These are phyloP conservation scores for Corinectria fuckeliana DNA, from an alignment of 2,329 filamentous ascomycete species.

Conservation along the genomic window DNA sequence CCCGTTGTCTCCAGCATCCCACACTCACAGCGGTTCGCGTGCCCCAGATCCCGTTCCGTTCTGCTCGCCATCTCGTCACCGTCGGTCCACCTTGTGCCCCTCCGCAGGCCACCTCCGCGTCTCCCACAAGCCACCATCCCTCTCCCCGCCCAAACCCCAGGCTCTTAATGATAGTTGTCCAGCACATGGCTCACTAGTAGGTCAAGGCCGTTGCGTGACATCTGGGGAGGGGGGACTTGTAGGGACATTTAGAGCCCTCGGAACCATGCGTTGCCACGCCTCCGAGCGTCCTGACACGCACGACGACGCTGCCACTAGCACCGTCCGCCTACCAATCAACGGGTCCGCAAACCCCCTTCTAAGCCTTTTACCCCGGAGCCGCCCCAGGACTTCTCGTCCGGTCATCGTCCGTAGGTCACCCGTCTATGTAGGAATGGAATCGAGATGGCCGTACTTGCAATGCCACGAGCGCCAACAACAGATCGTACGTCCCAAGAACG, in stretches of 20 bases:
- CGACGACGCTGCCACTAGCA: not conserved
- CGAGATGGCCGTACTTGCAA: constrained; percentile 26
- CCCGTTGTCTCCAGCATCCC: not conserved
- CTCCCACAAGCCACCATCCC: constrained; percentile 13
- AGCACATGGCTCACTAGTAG: constrained; percentile 17
- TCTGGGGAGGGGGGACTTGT: not conserved
- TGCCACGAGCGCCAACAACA: constrained; percentile 19
- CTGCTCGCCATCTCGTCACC: constrained; percentile 7
- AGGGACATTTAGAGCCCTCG: not conserved
- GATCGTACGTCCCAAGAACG: too few relatives aligned
- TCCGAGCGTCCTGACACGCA: not conserved
- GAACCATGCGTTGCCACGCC: not conserved
- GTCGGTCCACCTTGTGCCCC: constrained; percentile 16
- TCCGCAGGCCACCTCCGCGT: constrained; percentile 17
- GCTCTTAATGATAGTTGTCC: not conserved
- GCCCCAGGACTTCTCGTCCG: constrained; percentile 22
- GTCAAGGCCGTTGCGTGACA: constrained; percentile 2
- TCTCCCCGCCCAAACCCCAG: not conserved
- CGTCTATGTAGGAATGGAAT: constrained; percentile 13
- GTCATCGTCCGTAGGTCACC: constrained; percentile 18
- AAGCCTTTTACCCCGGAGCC: constrained; percentile 29
- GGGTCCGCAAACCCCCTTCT: not conserved
- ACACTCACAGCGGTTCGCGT: constrained; percentile 1
- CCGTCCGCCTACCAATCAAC: constrained; percentile 5
- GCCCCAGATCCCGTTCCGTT: constrained; percentile 8